These are phyloP conservation scores for Aspergillus cristatus DNA, from an alignment of 495 filamentous ascomycete genomes.

Conservation along the genomic window DNA sequence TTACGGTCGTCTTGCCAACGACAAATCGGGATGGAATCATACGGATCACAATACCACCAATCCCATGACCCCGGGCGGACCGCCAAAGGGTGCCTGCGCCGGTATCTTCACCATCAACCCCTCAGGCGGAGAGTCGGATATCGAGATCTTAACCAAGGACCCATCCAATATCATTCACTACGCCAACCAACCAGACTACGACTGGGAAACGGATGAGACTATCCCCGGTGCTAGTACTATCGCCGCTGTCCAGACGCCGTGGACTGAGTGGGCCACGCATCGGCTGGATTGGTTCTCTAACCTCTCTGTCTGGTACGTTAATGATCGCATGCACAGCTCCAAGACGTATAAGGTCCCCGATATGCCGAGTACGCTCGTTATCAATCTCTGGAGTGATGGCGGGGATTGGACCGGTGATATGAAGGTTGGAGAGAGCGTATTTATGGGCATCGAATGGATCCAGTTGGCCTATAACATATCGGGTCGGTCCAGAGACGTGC, in stretches of 20 bases:
- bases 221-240: conserved; percentile 29
- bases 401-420: conserved; percentile 68
- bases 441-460: conserved; percentile 65
- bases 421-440: conserved; percentile 46
- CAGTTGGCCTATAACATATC: conserved; percentile 59
- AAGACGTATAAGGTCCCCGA: conserved; percentile 56
- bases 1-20: background rate
- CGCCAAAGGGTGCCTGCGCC: conserved; percentile 47
- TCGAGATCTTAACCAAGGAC: conserved; percentile 63
- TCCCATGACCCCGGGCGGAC: too few relatives aligned
- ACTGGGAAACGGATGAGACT: conserved; percentile 20
- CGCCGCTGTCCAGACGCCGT: conserved; percentile 29
- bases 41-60: too few relatives aligned
- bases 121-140: conserved; percentile 60
- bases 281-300: conserved; percentile 61
- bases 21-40: too few relatives aligned
- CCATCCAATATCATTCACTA: conserved; percentile 49
- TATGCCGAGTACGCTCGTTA: conserved; percentile 48
- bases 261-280: conserved; percentile 63
- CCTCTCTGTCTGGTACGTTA: conserved; percentile 58
- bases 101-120: conserved; percentile 63
- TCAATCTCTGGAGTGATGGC: conserved; percentile 74
- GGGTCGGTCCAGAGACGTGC: background rate
- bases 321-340: conserved; percentile 45
- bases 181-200: conserved; percentile 63